These are phyloP conservation scores for Monosporozyma aquatica DNA, from an alignment of 805 yeast species.

Conservation along the genomic window DNA sequence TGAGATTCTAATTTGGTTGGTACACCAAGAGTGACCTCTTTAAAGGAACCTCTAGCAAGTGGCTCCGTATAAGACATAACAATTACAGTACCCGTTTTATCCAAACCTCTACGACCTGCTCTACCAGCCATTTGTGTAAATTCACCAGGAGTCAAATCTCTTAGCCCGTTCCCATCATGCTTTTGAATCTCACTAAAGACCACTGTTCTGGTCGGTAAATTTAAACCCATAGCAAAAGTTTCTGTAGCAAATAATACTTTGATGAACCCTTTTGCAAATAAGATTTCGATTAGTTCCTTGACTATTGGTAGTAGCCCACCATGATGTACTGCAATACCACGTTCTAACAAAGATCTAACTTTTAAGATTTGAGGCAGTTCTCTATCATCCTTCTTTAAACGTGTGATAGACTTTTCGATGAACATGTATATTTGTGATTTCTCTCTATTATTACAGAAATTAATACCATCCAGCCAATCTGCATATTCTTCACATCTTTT, in stretches of 20 bases:
- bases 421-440: slow-evolving; percentile 90
- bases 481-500: slow-evolving; percentile 93
- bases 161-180: slow-evolving; percentile 79
- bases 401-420: slow-evolving; percentile 76
- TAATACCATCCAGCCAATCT: slow-evolving; percentile 58
- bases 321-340: slow-evolving; percentile 95
- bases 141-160: slow-evolving; percentile 88
- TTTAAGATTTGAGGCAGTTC: slow-evolving; percentile 85
- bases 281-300: slow-evolving; percentile 84
- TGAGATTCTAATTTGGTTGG: slow-evolving; percentile 89
- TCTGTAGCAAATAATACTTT: slow-evolving; percentile 94
- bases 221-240: slow-evolving; percentile 97
- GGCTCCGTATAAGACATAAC: slow-evolving; percentile 77
- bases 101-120: slow-evolving; percentile 96
- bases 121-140: slow-evolving; percentile 99
- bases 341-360: slow-evolving; percentile 67
- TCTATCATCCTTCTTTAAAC: slow-evolving; percentile 86
- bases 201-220: slow-evolving; percentile 93
- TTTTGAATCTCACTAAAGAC: slow-evolving; percentile 78
- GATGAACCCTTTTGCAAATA: slow-evolving; percentile 77
- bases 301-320: slow-evolving; percentile 91
- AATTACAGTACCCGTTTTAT: slow-evolving; percentile 87
- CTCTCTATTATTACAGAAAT: slow-evolving; percentile 77
- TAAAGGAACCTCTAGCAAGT: slow-evolving; percentile 46
- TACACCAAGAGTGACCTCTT: slow-evolving; percentile 75